These are phyloP conservation scores for Lipomyces japonicus DNA, from an alignment of 805 yeast genomes.

Conservation along the genomic window DNA sequence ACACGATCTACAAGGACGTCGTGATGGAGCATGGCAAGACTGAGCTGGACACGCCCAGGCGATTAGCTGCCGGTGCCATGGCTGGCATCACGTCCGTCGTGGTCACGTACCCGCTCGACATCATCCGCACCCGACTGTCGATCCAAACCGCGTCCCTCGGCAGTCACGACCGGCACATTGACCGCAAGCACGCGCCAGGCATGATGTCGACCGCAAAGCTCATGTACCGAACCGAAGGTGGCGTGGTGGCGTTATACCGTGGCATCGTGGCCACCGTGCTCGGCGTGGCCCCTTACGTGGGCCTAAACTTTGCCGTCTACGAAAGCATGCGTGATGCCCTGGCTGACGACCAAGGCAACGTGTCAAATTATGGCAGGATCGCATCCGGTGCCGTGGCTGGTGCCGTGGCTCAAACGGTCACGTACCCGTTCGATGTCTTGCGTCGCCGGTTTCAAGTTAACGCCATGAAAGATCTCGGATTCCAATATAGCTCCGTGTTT, in stretches of 20 bases:
- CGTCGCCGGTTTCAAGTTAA: slow-evolving; percentile 90
- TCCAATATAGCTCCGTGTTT: slow-evolving; percentile 68
- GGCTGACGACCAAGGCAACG: slow-evolving; percentile 37
- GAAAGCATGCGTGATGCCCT: slow-evolving; percentile 67
- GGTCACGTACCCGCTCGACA: slow-evolving; percentile 87
- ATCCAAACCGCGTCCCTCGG: slow-evolving; percentile 74
- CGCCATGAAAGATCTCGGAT: slow-evolving; percentile 76
- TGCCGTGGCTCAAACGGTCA: slow-evolving; percentile 82
- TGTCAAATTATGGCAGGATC: slow-evolving; percentile 54
- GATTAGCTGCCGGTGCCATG: slow-evolving; percentile 70
- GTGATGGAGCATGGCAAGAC: slow-evolving; percentile 26
- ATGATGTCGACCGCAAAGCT: slow-evolving; percentile 53
- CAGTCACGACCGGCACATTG: slow-evolving; percentile 24
- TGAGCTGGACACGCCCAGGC: slow-evolving; percentile 51
- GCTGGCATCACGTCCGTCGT: slow-evolving; percentile 79
- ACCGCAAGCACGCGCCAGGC: slow-evolving; percentile 49
- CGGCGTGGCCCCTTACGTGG: slow-evolving; percentile 96
- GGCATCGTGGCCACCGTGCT: slow-evolving; percentile 88
- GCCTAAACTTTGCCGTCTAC: slow-evolving; percentile 85
- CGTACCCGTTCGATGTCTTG: slow-evolving; percentile 87
- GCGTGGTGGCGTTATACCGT: slow-evolving; percentile 67
- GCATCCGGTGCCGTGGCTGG: slow-evolving; percentile 82
- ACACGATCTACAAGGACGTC: slow-evolving; percentile 53
- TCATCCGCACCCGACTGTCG: slow-evolving; percentile 83
- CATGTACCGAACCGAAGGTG: slow-evolving; percentile 78